phyloP scores from a whole-genome alignment of 2,329 filamentous ascomycete genomes.

The Ophiostoma sp. region DNA sequence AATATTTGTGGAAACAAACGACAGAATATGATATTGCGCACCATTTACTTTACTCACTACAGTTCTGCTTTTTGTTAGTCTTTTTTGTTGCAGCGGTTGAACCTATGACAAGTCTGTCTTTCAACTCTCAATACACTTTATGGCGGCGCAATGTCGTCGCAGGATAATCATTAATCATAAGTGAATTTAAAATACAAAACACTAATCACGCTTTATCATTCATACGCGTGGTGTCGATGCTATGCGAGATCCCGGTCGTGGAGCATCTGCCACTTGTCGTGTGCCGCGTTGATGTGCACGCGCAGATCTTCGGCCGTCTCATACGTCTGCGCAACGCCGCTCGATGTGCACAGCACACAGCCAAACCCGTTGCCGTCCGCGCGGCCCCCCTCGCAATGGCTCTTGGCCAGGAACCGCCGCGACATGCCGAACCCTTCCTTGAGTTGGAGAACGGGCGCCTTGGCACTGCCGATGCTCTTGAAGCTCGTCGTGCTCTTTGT shows the following conservation, averaged over 20 bases:
- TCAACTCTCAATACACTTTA: too few species aligned
- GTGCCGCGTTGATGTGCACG: conserved; percentile 35
- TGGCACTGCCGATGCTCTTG: neutral
- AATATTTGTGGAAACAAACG: too few species aligned
- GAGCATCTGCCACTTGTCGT: conserved; percentile 42
- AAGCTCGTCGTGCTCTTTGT: neutral
- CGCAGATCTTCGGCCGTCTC: conserved; percentile 32
- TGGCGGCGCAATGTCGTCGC: too few species aligned
- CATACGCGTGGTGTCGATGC: neutral
- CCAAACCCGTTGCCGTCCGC: conserved; percentile 33
- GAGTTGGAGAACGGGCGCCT: conserved; percentile 26
- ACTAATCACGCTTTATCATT: too few species aligned
- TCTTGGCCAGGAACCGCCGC: conserved; percentile 38
- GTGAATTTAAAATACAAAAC: too few species aligned
- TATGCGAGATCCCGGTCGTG: conserved; percentile 36
- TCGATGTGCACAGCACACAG: conserved; percentile 39
- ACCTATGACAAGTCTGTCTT: too few species aligned
- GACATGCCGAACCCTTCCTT: conserved; percentile 40
- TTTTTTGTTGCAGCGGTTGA: too few species aligned
- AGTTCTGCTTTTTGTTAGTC: too few species aligned
- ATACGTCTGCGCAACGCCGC: conserved; percentile 35
- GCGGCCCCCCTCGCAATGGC: conserved; percentile 32
- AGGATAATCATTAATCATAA: too few species aligned
- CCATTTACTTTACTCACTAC: too few species aligned
- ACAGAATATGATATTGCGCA: too few species aligned